Evolutionary conservation across 1,284 basidiomycete species (phyloP), one percentile per base, ranked within the genome.

Genomic region (Ustilago lituana): DNA sequence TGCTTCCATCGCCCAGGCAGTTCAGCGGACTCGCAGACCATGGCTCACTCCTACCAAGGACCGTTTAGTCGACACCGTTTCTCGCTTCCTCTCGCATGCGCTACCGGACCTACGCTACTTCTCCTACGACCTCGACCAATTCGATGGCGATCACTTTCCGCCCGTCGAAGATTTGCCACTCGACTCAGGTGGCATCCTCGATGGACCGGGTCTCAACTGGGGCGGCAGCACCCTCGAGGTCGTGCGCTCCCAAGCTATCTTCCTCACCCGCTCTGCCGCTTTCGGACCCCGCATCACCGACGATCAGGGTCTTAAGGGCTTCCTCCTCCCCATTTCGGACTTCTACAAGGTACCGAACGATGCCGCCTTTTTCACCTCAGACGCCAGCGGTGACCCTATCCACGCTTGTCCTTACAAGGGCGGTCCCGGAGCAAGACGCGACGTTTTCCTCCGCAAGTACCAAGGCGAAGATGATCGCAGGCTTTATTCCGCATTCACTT

Each of bases 181-280:
- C 1, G 69, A 71, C 29, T 55, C 59, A 10, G 74, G 61, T 14
- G 49, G 58, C 35, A 55, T 74, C 17, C 47, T 69, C 4, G 73
- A 68, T n/a, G 63, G 58, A 0, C 55, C 69, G 2, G 63, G 66
- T 9, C 45, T 74, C 24, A 71, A 70, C 19, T 76, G 74, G 74
- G 74, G 74, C 15, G 73, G 72, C 19, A 76, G 73, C 41, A 76
- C 74, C 3, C 59, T 76, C 19, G 73, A 74, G 22, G 74, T 76
- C 5, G 70, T 76, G 1, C 73, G 70, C 6, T 76, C 77, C 5
- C 76, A 78, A 32, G 77, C 77, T 19, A 69, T 70, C 48, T 79
- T 78, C 49, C 53, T 74, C 3, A 79, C 79, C 8, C 68, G 77
- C 1, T 67, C 80, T 2, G 80, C 80, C 15, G 79, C 75, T 11